Evolutionary conservation across 306 rosid species (phyloP), one percentile per base, ranked within the genome.

Genomic region (Gillenia trifoliata): DNA sequence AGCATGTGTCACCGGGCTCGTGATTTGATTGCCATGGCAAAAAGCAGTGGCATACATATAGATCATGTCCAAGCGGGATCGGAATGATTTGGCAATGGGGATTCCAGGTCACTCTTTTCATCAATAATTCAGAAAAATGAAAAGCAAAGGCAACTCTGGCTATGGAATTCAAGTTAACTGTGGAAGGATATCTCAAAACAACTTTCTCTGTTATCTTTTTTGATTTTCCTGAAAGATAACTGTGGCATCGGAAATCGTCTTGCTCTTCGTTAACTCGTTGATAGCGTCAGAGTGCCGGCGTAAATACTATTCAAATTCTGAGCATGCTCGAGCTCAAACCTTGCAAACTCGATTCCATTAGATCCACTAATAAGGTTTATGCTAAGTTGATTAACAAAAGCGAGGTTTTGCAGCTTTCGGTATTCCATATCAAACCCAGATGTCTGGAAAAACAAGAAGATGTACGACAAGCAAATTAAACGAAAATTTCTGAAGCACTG

Each of bases 1-100:
- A 79, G 50, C 75, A 54, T 68, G 77, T 83, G 45, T 79, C 84
- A 57, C 76, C 64, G 90, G 89, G 63, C 59, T 82, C 52, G 85
- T 80, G 59, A 78, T 87, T 56, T 90, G 87, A 71, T 34, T 13
- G n/a, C 10, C n/a, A 49, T 49, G 43, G 17, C 19, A 1, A 49
- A 19, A 33, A 30, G 29, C 30, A 50, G 38, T 49, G 28, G 59
- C 16, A 29, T 49, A 54, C 33, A 28, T 17, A 1, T 68, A 3
- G 15, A 56, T 56, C 12, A 22, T 13, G 16, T 3, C 50, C 50
- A 13, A 45, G 16, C 17, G 40, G 8, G 40, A 36, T 36, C 8
- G 1, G 0, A 1, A 2, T 38, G 41, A 38, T 38, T 38, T 38
- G 8, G 11, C n/a, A n/a, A n/a, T n/a, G n/a, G 8, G 11, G 41